Conservation (phyloP, 352 stramenopile species). For the Globisporangium radiosum region DNA sequence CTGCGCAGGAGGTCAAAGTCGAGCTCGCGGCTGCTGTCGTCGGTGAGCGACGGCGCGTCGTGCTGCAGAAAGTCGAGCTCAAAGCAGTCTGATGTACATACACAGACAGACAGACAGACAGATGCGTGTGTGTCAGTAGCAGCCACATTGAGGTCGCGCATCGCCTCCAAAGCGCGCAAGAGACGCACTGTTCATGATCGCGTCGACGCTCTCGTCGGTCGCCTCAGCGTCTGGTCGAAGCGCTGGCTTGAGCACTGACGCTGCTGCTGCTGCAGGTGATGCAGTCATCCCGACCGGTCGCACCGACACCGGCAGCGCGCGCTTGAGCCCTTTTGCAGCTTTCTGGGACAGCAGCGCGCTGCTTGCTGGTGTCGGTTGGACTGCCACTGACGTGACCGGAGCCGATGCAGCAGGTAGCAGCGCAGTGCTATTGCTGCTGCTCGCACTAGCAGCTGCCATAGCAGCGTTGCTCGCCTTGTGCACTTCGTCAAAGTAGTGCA, state of each 20-base stretch:
- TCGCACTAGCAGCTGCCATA: neutral
- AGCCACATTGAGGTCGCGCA: neutral
- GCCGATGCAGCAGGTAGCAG: too few species aligned
- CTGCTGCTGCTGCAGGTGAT: neutral
- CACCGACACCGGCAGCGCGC: constrained; percentile 16
- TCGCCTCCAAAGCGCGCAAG: neutral
- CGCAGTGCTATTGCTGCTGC: neutral
- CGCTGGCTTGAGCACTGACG: neutral
- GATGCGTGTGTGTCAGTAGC: neutral
- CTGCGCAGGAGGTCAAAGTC: constrained; percentile 13
- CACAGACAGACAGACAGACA: neutral
- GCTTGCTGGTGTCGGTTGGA: neutral
- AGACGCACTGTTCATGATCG: constrained; percentile 47
- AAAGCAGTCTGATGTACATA: constrained; percentile 38
- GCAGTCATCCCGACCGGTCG: neutral
- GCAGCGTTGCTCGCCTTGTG: constrained; percentile 29
- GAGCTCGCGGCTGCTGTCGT: neutral
- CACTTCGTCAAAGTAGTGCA: constrained; percentile 83
- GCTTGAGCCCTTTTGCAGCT: constrained; percentile 29
- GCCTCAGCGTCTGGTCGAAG: neutral
- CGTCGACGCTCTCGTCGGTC: constrained; percentile 34
- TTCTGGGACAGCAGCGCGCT: neutral
- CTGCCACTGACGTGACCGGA: too few species aligned
- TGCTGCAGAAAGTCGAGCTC: constrained; percentile 34
- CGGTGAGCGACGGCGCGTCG: neutral